Evolutionary conservation across 2,329 filamentous ascomycete species (phyloP).

Genomic region (Trichophyton benhamiae): DNA sequence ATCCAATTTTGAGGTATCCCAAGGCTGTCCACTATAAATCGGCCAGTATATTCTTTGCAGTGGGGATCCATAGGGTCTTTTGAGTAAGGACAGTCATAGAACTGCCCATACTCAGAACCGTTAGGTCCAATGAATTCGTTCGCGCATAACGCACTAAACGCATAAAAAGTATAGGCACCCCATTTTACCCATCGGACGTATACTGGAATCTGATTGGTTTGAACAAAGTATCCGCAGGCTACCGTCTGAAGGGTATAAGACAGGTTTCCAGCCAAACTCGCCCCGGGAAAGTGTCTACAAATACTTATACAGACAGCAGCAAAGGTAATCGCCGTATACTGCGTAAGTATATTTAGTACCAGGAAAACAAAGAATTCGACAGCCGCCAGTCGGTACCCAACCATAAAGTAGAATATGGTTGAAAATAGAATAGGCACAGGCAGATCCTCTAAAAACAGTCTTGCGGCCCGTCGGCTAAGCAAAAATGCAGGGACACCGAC

Average conservation of each 20-base stretch:
- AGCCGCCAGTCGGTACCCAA: constrained; percentile 53
- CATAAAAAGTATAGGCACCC: constrained; percentile 40
- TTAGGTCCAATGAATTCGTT: constrained; percentile 52
- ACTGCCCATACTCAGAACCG: constrained; percentile 40
- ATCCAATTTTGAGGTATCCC: constrained; percentile 59
- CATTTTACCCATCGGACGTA: constrained; percentile 67
- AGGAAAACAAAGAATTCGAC: constrained; percentile 62
- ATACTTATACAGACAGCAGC: constrained; percentile 56
- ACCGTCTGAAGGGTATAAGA: constrained; percentile 61
- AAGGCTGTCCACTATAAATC: constrained; percentile 56
- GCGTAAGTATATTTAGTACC: constrained; percentile 52
- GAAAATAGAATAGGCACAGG: constrained; percentile 61
- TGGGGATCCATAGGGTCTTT: constrained; percentile 51
- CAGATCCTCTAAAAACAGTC: constrained; percentile 58
- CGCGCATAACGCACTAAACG: constrained; percentile 55
- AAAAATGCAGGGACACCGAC: constrained; percentile 58
- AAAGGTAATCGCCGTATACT: constrained; percentile 62
- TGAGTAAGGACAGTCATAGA: constrained; percentile 58
- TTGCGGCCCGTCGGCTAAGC: constrained; percentile 55
- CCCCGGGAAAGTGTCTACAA: constrained; percentile 55
- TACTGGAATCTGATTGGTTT: constrained; percentile 58
- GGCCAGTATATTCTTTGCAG: constrained; percentile 57
- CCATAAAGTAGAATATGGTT: constrained; percentile 66
- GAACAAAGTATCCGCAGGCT: constrained; percentile 65
- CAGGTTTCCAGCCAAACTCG: constrained; percentile 60